Conservation (phyloP, 345 rosid species). For the Clausena lansium region DNA sequence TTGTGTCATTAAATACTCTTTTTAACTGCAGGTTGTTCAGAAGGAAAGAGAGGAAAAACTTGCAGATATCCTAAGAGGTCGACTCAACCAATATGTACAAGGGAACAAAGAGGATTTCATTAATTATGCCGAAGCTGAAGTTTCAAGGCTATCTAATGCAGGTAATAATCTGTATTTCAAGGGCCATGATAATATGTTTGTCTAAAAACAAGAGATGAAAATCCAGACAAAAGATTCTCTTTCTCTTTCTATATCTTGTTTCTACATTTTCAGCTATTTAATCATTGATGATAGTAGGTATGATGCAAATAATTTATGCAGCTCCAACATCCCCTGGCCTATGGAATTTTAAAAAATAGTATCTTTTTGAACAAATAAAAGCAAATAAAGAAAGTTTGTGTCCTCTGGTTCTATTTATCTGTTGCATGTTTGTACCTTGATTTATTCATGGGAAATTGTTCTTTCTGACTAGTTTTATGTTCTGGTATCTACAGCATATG, state of each 20-base stretch:
- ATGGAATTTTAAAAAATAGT: background rate
- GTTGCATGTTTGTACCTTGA: background rate
- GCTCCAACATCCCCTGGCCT: background rate
- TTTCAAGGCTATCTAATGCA: slow-evolving; percentile 79
- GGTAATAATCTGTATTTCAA: slow-evolving; percentile 38
- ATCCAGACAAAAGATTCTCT: background rate
- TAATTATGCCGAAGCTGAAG: slow-evolving; percentile 76
- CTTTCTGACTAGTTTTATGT: slow-evolving; percentile 10
- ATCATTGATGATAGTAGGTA: background rate
- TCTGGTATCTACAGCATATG: slow-evolving; percentile 66
- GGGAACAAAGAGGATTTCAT: slow-evolving; percentile 74
- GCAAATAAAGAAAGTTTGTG: background rate
- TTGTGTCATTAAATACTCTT: background rate
- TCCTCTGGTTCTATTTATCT: slow-evolving; percentile 18
- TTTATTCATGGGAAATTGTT: background rate
- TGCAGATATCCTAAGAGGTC: slow-evolving; percentile 61
- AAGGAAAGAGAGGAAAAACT: slow-evolving; percentile 98
- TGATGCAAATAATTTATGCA: background rate
- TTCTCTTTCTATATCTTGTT: background rate
- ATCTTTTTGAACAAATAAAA: background rate
- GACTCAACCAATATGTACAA: slow-evolving; percentile 72
- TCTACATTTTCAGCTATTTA: background rate
- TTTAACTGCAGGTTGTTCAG: slow-evolving; percentile 68
- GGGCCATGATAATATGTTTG: background rate
- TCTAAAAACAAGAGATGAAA: background rate